Percentiles rank a stretch among this genome's conserved stretches.
These are phyloP conservation scores for Biscutella auriculata DNA, from an alignment of 441 rosid genomes.

Conservation along the genomic window DNA sequence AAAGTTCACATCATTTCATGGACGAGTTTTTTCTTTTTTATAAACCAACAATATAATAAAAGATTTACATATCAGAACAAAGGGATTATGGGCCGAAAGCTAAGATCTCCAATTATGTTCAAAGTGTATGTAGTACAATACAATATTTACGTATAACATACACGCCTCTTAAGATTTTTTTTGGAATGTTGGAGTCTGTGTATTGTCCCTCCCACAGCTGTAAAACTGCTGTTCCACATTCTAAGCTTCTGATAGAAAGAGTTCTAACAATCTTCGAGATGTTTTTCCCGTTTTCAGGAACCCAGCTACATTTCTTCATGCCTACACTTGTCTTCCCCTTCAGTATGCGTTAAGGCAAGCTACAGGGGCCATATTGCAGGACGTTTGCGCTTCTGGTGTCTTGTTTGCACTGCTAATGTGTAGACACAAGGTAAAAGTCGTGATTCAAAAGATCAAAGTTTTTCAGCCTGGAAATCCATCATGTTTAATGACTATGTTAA, in stretches of 20 bases:
- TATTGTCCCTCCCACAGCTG: not conserved
- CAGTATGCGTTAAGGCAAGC: slow-evolving; percentile 79
- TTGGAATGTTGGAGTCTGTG: not conserved
- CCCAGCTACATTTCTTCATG: slow-evolving; percentile 92
- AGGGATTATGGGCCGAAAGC: not conserved
- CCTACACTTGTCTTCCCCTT: slow-evolving; percentile 97
- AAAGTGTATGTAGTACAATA: not conserved
- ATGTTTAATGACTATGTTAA: slow-evolving; percentile 13
- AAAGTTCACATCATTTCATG: not conserved
- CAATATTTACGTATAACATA: not conserved
- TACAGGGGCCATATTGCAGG: slow-evolving; percentile 87
- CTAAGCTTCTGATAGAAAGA: not conserved
- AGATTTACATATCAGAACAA: not conserved
- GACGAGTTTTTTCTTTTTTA: no score
- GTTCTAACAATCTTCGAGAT: not conserved
- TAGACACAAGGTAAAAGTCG: slow-evolving; percentile 59
- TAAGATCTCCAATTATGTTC: not conserved
- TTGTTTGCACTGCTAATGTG: slow-evolving; percentile 89
- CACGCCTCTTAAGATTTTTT: not conserved
- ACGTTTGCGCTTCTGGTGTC: slow-evolving; percentile 85
- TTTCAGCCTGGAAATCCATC: not conserved
- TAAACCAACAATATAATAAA: no score
- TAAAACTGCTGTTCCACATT: not conserved
- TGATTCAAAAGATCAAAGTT: not conserved
- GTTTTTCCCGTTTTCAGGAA: slow-evolving; percentile 36